A percentile compares a stretch with the other conserved stretches of the same genome.
These are phyloP conservation scores for Zymoseptoria crescenta DNA, from an alignment of 2,329 filamentous ascomycete species.

Conservation along the genomic window DNA sequence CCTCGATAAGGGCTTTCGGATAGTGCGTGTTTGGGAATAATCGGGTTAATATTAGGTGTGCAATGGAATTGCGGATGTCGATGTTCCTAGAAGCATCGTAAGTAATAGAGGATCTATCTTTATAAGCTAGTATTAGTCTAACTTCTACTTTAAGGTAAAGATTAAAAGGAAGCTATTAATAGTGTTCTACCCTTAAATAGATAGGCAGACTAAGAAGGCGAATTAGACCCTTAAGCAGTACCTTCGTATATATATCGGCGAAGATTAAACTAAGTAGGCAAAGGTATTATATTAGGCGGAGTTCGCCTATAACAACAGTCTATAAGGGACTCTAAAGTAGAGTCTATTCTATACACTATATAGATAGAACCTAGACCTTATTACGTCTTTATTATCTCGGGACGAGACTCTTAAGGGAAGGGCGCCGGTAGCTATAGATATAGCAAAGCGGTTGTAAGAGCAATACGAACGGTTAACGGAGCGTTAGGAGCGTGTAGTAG, in stretches of 20 bases:
- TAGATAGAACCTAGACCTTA: conserved; percentile 1
- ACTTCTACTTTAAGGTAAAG: conserved; percentile 1
- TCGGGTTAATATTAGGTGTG: too few species aligned
- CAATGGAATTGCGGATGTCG: too few species aligned
- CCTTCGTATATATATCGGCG: conserved; percentile 1
- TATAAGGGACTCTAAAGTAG: not conserved
- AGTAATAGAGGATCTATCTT: conserved; percentile 7
- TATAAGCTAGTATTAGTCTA: conserved; percentile 6
- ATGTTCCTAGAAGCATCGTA: conserved; percentile 1
- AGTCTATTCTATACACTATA: not conserved
- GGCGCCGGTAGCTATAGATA: conserved; percentile 1
- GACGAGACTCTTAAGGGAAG: conserved; percentile 3
- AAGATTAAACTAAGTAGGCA: conserved; percentile 5
- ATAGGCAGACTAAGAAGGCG: conserved; percentile 6
- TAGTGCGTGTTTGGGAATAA: too few species aligned
- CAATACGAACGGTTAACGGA: conserved; percentile 1
- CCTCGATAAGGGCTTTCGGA: too few species aligned
- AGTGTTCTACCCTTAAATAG: conserved; percentile 12
- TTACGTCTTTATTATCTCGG: not conserved
- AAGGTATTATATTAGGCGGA: not conserved
- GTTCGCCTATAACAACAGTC: not conserved
- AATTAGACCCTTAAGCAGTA: conserved; percentile 14
- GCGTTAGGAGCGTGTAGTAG: too few species aligned
- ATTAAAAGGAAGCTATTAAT: conserved; percentile 8
- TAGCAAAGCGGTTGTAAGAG: not conserved